These are phyloP conservation scores for Perilla frutescens DNA, from an alignment of 257 asterid species.

Conservation along the genomic window DNA sequence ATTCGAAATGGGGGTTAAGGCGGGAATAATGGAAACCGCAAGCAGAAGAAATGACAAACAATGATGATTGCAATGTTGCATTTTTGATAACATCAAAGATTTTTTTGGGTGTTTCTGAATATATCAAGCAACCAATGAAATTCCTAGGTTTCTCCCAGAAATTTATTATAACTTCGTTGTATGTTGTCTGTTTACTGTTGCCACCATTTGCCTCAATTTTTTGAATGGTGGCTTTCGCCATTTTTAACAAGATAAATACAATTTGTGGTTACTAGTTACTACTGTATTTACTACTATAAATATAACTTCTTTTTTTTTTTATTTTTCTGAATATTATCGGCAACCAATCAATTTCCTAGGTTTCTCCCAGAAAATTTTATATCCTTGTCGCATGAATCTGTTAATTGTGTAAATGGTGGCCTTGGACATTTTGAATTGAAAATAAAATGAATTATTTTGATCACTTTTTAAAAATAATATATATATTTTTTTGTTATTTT, in stretches of 20 bases:
- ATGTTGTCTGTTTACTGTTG: no score
- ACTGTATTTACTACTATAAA: no score
- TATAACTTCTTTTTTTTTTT: no score
- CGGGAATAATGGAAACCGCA: constrained; percentile 31
- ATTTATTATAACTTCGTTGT: no score
- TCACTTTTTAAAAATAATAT: no score
- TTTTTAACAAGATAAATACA: no score
- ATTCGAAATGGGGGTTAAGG: constrained; percentile 37
- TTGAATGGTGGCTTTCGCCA: no score
- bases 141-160: constrained; percentile 36
- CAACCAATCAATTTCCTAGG: constrained; percentile 27
- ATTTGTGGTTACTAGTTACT: no score
- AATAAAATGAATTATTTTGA: no score
- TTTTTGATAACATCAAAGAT: constrained; percentile 30
- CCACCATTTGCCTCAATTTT: no score
- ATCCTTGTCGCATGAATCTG: no score
- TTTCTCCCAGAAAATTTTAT: constrained; percentile 24
- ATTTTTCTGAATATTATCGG: constrained; percentile 10
- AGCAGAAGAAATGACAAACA: background rate
- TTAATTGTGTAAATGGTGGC: background rate
- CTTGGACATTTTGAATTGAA: background rate
- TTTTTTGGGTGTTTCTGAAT: constrained; percentile 2
- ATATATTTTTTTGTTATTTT: no score
- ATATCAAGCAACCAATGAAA: constrained; percentile 3
- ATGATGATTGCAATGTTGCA: constrained; percentile 26